Base-by-base conservation (phyloP, 768 basidiomycete genomes). In the Xerocomellus amylosporus region DNA sequence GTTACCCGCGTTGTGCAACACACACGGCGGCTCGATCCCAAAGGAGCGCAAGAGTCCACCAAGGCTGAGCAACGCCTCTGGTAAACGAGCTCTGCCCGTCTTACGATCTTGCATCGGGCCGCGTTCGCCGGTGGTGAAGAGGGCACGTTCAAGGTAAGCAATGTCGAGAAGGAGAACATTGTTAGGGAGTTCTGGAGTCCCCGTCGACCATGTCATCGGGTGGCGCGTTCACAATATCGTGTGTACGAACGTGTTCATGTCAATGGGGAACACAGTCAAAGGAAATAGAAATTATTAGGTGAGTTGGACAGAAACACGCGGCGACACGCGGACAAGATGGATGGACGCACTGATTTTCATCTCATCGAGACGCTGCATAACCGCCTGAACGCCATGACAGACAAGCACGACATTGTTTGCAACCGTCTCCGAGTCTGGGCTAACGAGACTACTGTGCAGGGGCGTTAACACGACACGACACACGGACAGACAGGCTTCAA, bases 1-100 rank as follows among this genome's bases (percentile, higher is more conserved):
- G 67, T 93, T 93, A 14, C 90, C 90, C n/a, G 90, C 74, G 62
- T 91, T 90, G 66, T 87, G 82, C 54, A 86, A 65, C 14, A 69
- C 65, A 53, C 80, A 82, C 15, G 63, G 65, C 9, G 62, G 51
- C 2, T 59, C 56, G 37, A 70, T 55, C 17, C 79, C 76, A 34
- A 88, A 75, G 5, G 87, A 86, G 51, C 75, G 78, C n/a, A 92
- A 68, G 37, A 88, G 69, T 58, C 77, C 79, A 12, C 81, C 77
- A 2, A 92, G 78, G 20, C 84, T 83, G n/a, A 91, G 78, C 1
- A 77, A 74, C 10, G 84, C 75, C 30, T 79, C 79, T 1, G 75
- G 72, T 2, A 68, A 45, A 30, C 89, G 85, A 15, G 77, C 66
- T 49, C 77, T 73, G 44, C 80, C 80, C 31, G 81, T 77, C 52